Evolutionary conservation across 139 green algal genomes (phyloP).

Genomic region (Auxenochlorella pyrenoidosa): DNA sequence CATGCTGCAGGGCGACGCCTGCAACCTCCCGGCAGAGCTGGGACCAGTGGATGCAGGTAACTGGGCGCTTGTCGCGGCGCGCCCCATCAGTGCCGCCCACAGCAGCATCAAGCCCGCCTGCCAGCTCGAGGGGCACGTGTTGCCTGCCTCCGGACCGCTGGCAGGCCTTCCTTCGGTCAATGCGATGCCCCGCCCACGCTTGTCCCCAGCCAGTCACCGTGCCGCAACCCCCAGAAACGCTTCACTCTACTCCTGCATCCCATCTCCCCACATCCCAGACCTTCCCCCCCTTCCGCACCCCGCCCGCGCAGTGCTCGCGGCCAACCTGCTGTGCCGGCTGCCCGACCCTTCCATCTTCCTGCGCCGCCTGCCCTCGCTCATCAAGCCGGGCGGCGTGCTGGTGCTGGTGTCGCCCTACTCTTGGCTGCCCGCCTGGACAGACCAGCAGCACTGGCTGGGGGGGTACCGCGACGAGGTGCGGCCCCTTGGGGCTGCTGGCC

Average conservation of each 20-base stretch:
- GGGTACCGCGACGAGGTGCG: conserved; percentile 51
- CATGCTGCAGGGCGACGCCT: conserved; percentile 64
- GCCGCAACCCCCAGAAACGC: too few species aligned
- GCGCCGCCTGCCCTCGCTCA: conserved; percentile 42
- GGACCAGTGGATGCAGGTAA: conserved; percentile 64
- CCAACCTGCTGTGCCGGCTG: conserved; percentile 80
- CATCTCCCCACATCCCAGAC: background rate
- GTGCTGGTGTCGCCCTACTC: conserved; percentile 57
- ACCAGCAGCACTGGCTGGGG: conserved; percentile 66
- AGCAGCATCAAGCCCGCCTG: too few species aligned
- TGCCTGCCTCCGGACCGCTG: too few species aligned
- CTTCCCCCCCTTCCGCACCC: background rate
- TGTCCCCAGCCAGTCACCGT: too few species aligned
- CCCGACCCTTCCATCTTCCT: conserved; percentile 70
- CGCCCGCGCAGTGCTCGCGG: conserved; percentile 63
- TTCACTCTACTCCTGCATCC: background rate
- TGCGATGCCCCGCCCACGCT: too few species aligned
- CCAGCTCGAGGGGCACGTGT: too few species aligned
- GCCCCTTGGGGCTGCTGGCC: too few species aligned
- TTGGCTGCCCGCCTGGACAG: conserved; percentile 76
- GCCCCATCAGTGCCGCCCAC: too few species aligned
- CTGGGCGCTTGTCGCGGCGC: too few species aligned
- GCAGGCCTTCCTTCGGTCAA: too few species aligned
- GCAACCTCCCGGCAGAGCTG: conserved; percentile 50
- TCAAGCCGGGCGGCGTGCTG: conserved; percentile 65